Evolutionary conservation across 331 rosid species (phyloP), one percentile per base, ranked within the genome.

Genomic region (Rhamnella rubrinervis): DNA sequence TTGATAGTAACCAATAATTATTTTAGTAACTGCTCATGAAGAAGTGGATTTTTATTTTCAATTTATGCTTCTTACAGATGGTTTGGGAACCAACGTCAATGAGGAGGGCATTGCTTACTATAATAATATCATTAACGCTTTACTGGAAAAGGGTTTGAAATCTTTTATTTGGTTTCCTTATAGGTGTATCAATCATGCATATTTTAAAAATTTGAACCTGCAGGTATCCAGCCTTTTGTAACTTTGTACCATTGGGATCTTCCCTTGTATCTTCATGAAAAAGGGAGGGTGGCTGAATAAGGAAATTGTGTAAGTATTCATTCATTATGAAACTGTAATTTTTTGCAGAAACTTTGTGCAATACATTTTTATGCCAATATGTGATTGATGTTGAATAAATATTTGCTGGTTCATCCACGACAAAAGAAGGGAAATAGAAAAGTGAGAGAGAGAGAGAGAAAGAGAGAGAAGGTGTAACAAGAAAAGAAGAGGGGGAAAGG

Each of bases 171-270:
- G 38, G 63, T 26, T 76, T 60, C 56, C 55, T 41, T 56, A n/a
- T 41, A 63, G 40, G 73, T 63, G 47, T 49, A 19, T 28, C 50
- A 61, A 31, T 68, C 50, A 50, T 55, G 67, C 56, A n/a, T 57
- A 74, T 69, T 63, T 66, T 20, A 58, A 77, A 59, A 41, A 25
- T 80, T 66, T 59, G 70, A 65, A 68, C 64, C 11, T 40, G 65
- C 90, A 93, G 97, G 98, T 61, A 85, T 90, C 74, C 81, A 85
- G 73, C 98, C 98, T 72, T 93, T 68, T 71, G 84, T 77, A 72
- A 93, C 98, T 75, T 75, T 93, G 81, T 93, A 90, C 70, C 98
- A 93, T 81, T 93, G 97, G 97, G 98, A 93, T 80, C 96, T 93
- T 77, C 98, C 98, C 3, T 81, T 83, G 85, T 86, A 90, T 86